These are phyloP conservation scores for Tolypocladium cylindrosporum DNA, from an alignment of 2,329 filamentous ascomycete genomes.

Conservation along the genomic window DNA sequence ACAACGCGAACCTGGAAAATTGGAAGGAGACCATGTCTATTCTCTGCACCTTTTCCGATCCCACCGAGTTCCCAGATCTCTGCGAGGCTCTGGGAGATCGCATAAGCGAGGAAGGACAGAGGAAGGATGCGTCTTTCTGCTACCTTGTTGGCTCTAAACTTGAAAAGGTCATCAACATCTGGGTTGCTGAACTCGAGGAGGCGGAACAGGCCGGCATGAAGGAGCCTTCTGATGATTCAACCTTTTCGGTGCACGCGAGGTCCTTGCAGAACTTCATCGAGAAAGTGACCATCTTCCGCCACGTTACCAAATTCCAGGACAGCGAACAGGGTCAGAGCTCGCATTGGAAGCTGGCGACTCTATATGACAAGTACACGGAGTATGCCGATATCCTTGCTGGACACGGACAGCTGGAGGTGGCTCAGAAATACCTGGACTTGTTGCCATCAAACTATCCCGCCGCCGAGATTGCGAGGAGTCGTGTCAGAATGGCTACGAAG, in stretches of 20 bases:
- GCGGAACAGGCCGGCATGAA: slow-evolving; percentile 66
- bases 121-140: slow-evolving; percentile 93
- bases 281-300: slow-evolving; percentile 94
- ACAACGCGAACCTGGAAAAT: slow-evolving; percentile 84
- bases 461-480: slow-evolving; percentile 76
- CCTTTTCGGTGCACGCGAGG: slow-evolving; percentile 84
- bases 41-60: slow-evolving; percentile 88
- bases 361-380: slow-evolving; percentile 94
- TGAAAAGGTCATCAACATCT: slow-evolving; percentile 93
- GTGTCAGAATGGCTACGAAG: slow-evolving; percentile 75
- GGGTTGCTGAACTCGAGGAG: slow-evolving; percentile 83
- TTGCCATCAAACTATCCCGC: slow-evolving; percentile 75
- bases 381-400: slow-evolving; percentile 92
- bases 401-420: slow-evolving; percentile 76
- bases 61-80: slow-evolving; percentile 83
- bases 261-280: slow-evolving; percentile 91
- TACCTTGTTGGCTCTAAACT: slow-evolving; percentile 92
- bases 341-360: slow-evolving; percentile 77
- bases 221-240: slow-evolving; percentile 60
- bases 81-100: slow-evolving; percentile 93
- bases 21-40: slow-evolving; percentile 98
- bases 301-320: slow-evolving; percentile 87
- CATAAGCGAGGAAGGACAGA: slow-evolving; percentile 64
- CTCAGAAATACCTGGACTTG: slow-evolving; percentile 84
- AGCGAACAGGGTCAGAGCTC: slow-evolving; percentile 58